phyloP scores from a whole-genome alignment of 441 rosid genomes.

The Bocquillonia castaneifolia region DNA sequence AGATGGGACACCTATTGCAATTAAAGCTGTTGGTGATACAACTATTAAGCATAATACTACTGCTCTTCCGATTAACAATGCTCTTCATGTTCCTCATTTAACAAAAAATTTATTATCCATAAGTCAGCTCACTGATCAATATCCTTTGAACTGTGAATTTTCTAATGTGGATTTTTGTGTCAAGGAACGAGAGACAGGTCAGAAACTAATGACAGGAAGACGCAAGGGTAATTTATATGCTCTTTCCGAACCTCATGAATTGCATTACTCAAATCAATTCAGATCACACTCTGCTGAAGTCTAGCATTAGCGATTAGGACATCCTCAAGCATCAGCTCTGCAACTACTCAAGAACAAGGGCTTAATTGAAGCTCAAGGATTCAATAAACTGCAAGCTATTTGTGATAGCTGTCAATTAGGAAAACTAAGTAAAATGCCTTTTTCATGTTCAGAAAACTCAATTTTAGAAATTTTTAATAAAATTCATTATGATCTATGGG shows the following conservation, averaged over 20 bases:
- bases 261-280: not conserved
- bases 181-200: not conserved
- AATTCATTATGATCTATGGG: not conserved
- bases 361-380: not conserved
- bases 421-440: not conserved
- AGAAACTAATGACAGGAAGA: not conserved
- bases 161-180: not conserved
- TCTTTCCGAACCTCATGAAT: not conserved
- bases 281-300: not conserved
- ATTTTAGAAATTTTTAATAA: no score
- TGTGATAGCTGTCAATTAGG: not conserved
- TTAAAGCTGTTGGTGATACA: not conserved
- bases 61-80: not conserved
- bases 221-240: not conserved
- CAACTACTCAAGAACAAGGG: not conserved
- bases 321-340: not conserved
- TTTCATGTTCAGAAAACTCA: not conserved
- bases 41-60: not conserved
- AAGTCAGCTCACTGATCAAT: not conserved
- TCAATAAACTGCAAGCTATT: no score
- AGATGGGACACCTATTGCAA: not conserved
- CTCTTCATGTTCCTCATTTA: not conserved
- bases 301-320: not conserved
- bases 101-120: not conserved
- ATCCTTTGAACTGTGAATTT: not conserved